phyloP scores from a whole-genome alignment of 495 filamentous ascomycete species.

The Penicillium alfredii region DNA sequence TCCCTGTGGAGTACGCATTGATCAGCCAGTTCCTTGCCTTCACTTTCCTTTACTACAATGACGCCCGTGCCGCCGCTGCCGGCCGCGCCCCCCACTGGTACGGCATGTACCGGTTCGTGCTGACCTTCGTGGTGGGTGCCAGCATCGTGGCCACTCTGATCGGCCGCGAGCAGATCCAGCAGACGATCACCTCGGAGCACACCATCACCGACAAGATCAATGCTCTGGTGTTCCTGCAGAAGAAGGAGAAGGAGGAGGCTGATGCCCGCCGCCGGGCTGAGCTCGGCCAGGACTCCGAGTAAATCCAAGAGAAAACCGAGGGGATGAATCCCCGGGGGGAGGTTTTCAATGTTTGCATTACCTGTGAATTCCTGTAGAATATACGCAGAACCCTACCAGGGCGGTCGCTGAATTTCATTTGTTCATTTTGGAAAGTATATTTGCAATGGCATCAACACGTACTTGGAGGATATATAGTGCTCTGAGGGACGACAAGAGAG shows the following conservation, averaged over 20 bases:
- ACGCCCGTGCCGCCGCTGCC: constrained; percentile 63
- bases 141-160: constrained; percentile 83
- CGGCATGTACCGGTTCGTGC: constrained; percentile 84
- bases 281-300: constrained; percentile 41
- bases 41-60: constrained; percentile 82
- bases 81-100: constrained; percentile 95
- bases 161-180: constrained; percentile 77
- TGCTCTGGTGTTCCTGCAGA: constrained; percentile 53
- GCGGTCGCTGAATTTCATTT: constrained; percentile 17
- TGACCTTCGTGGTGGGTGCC: constrained; percentile 87
- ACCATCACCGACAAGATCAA: constrained; percentile 57
- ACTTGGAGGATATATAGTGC: no score
- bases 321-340: constrained; percentile 11
- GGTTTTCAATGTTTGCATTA: constrained; percentile 27
- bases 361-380: constrained; percentile 34
- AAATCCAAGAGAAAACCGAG: constrained; percentile 21
- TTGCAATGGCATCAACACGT: no score
- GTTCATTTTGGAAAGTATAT: no score
- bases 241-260: constrained; percentile 57
- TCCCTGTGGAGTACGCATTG: constrained; percentile 83
- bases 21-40: constrained; percentile 89
- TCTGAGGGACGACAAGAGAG: no score
- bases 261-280: constrained; percentile 46
- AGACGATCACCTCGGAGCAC: constrained; percentile 43
- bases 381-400: constrained; percentile 27